Conservation (phyloP, 2,329 filamentous ascomycete species). For the Aureobasidium pullulans region DNA sequence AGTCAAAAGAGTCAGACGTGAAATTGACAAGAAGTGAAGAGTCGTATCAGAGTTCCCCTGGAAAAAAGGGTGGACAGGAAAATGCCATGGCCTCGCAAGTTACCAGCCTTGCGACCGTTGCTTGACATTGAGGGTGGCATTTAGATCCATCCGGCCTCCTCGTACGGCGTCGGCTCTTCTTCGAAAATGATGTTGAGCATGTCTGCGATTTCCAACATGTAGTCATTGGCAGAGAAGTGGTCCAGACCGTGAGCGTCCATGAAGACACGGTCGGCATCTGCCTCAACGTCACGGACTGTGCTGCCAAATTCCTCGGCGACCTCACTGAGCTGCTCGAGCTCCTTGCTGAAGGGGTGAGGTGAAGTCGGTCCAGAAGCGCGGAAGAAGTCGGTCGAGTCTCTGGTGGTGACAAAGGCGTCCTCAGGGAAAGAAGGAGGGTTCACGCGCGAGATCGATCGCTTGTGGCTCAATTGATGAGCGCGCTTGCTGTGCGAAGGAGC, state of each 20-base stretch:
- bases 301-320: constrained; percentile 77
- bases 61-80: not conserved
- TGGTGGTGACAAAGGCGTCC: not conserved
- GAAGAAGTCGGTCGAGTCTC: constrained; percentile 40
- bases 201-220: constrained; percentile 69
- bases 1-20: constrained; percentile 4
- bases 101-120: constrained; percentile 17
- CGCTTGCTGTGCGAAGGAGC: constrained; percentile 85
- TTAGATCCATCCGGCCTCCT: constrained; percentile 21
- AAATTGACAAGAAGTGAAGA: constrained; percentile 15
- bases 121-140: constrained; percentile 1
- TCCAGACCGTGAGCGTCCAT: constrained; percentile 63
- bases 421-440: constrained; percentile 25
- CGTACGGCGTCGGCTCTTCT: constrained; percentile 19
- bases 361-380: constrained; percentile 35
- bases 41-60: not conserved
- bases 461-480: constrained; percentile 64
- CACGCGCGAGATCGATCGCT: constrained; percentile 51
- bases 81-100: constrained; percentile 10
- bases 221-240: constrained; percentile 73
- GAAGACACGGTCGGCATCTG: constrained; percentile 67
- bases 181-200: constrained; percentile 46
- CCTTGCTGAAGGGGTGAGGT: constrained; percentile 73
- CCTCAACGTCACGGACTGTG: constrained; percentile 50
- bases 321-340: constrained; percentile 87